phyloP scores from a whole-genome alignment of 2,329 filamentous ascomycete genomes.

The Coleophoma cylindrospora region DNA sequence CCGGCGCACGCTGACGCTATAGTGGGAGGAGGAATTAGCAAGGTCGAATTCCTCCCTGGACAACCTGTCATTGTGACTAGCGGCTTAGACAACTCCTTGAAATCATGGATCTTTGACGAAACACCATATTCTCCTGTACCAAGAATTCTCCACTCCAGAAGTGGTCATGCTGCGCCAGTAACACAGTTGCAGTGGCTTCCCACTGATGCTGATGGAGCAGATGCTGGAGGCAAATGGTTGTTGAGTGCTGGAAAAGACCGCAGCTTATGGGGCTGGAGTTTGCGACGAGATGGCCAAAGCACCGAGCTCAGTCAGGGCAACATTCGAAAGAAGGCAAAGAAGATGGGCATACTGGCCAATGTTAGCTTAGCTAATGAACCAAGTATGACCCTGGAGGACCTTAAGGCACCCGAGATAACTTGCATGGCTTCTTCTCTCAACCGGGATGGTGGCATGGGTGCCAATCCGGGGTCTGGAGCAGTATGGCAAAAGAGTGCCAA shows the following conservation, averaged over 20 bases:
- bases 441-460: slow-evolving; percentile 88
- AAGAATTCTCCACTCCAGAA: slow-evolving; percentile 77
- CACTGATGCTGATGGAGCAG: slow-evolving; percentile 81
- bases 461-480: slow-evolving; percentile 69
- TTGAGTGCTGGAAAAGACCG: slow-evolving; percentile 84
- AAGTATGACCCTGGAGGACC: slow-evolving; percentile 61
- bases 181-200: slow-evolving; percentile 81
- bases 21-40: slow-evolving; percentile 76
- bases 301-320: slow-evolving; percentile 89
- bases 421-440: slow-evolving; percentile 90
- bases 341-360: slow-evolving; percentile 65
- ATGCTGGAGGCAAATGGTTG: slow-evolving; percentile 88
- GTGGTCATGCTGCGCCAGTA: slow-evolving; percentile 84
- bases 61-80: slow-evolving; percentile 89
- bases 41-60: slow-evolving; percentile 81
- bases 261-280: slow-evolving; percentile 93
- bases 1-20: slow-evolving; percentile 44
- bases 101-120: slow-evolving; percentile 95
- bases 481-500: slow-evolving; percentile 78
- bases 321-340: slow-evolving; percentile 84
- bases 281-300: slow-evolving; percentile 91
- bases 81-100: slow-evolving; percentile 87
- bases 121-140: slow-evolving; percentile 84
- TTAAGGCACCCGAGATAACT: slow-evolving; percentile 90
- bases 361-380: slow-evolving; percentile 52